Evolutionary conservation across 345 rosid species (phyloP), one percentile per base, ranked within the genome.

Genomic region (Eucalyptus paniculata): DNA sequence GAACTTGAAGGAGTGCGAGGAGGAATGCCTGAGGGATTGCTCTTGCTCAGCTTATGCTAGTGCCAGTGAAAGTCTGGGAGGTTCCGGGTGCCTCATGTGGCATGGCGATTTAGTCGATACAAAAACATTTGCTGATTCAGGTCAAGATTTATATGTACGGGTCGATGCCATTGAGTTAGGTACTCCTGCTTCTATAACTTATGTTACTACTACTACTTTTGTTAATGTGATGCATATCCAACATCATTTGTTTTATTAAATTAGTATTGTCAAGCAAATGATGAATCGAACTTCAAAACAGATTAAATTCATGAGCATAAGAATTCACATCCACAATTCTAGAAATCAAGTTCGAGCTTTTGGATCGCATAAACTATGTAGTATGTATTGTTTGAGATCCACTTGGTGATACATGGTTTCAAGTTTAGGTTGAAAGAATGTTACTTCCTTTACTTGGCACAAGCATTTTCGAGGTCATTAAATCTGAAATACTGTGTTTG

Each of bases 21-120:
- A 90, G 88, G 45, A 85, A 26, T 77, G 86, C 42, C 72, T 49
- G 24, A 50, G 62, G 12, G 21, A 91, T 87, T 77, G 92, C 86
- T 50, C 95, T 16, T 97, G 97, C 89, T 87, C 88, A 7, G 97
- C 95, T 88, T 96, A 93, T 89, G 91, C 96, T 4, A 91, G 90
- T 21, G 94, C 96, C n/a, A 90, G 91, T 24, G 93, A 91, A n/a
- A 89, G 49, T 14, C 87, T 89, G 30, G 92, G 90, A 18, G 95
- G 94, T 87, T 81, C 15, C 16, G 97, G 97, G 11, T 96, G 98
- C 89, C 90, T 96, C 90, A 92, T 90, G 1, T 96, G 97, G 95
- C 91, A 93, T 11, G 95, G 94, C 0, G 90, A 91, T 83, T 89
- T 95, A 89, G 58, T 92, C 47, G 97, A 95, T 90, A 89, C 92